Evolutionary conservation across 2,329 filamentous ascomycete genomes (phyloP), one percentile per base, ranked within the genome.

Genomic region (Graphilbum ipis-grandicollis): DNA sequence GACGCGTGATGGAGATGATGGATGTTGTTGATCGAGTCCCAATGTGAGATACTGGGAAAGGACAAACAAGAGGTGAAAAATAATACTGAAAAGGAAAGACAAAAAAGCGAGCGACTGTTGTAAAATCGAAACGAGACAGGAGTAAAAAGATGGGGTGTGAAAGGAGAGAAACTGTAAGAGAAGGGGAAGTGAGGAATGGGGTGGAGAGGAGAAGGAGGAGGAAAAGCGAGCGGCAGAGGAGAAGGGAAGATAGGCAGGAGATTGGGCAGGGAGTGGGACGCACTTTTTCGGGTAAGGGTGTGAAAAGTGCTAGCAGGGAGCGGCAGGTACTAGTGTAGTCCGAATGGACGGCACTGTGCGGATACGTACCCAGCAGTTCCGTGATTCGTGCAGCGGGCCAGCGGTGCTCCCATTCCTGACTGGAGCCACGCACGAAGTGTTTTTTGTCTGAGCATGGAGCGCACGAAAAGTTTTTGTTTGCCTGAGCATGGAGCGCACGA

Each of bases 181-280:
- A 15, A 35, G 18, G 23, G 32, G 33, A n/a, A 39, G 37, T 26
- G 30, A 36, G 34, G 33, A 32, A 31, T 39, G 33, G 26, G 26
- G 35, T 33, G 23, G 28, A 25, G 22, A 19, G 35, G 38, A 23
- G 30, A n/a, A 18, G 21, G 23, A 34, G 35, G 30, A 30, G 19
- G 22, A 10, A 30, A 26, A 36, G 37, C 23, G 33, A 39, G 35
- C 25, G 25, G 36, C 19, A 36, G 31, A 37, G 22, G n/a, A 25
- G 23, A 31, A 19, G 25, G 33, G 31, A 40, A 33, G n/a, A n/a
- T 33, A 37, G 37, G 34, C 33, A 41, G 33, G 36, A 36, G 36
- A 38, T 36, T 36, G 25, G 30, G 30, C 29, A 13, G 37, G 30
- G 28, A 33, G 17, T 33, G 36, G 31, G 9, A n/a, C 6, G 31